A percentile compares a stretch with the other conserved stretches of the same genome.
Conservation (phyloP, 345 rosid genomes). For the Citrus medica region DNA sequence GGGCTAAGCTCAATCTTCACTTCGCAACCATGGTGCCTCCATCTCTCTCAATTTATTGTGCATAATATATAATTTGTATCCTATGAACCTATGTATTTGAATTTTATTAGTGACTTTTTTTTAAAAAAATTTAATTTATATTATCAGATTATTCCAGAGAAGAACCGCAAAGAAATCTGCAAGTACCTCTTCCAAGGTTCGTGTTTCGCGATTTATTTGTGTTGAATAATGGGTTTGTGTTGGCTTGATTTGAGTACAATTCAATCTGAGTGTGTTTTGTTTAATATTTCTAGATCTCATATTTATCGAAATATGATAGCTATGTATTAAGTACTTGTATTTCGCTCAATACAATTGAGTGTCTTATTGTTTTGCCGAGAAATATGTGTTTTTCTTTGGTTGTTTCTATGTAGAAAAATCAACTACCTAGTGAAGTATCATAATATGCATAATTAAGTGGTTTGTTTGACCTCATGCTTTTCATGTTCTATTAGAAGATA, state of each 20-base stretch:
- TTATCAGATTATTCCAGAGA: conserved; percentile 22
- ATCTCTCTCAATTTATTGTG: not conserved
- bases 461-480: not conserved
- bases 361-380: not conserved
- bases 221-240: not conserved
- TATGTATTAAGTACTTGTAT: not conserved
- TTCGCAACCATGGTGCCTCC: conserved; percentile 7
- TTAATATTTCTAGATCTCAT: not conserved
- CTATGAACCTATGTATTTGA: not conserved
- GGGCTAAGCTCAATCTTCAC: not conserved
- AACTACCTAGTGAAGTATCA: not conserved
- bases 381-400: not conserved
- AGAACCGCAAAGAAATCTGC: conserved; percentile 39
- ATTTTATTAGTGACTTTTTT: not conserved
- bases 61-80: not conserved
- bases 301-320: not conserved
- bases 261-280: not conserved
- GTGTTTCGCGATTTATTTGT: not conserved
- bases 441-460: not conserved
- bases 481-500: not conserved
- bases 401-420: not conserved
- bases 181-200: conserved; percentile 58
- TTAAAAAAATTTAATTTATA: not conserved
- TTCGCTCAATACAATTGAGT: not conserved
- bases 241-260: not conserved